Percentiles rank a stretch among this genome's conserved stretches.
These are phyloP conservation scores for Talaromyces liani DNA, from an alignment of 495 filamentous ascomycete species.

Conservation along the genomic window DNA sequence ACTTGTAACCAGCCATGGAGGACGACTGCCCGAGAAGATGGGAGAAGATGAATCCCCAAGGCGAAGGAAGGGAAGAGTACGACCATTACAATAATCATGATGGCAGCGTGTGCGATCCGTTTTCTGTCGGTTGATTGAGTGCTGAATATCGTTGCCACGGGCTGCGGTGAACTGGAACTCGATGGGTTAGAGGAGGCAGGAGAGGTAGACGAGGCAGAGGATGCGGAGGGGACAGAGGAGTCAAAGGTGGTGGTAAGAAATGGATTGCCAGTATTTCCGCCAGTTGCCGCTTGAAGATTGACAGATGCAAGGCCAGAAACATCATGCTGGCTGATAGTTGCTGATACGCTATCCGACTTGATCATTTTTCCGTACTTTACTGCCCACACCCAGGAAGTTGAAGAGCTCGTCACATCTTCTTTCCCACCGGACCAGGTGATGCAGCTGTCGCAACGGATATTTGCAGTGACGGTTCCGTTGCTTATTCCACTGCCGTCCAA, in stretches of 20 bases:
- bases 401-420: slow-evolving; percentile 32
- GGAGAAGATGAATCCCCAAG: slow-evolving; percentile 32
- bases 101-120: slow-evolving; percentile 30
- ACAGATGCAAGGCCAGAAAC: slow-evolving; percentile 39
- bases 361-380: slow-evolving; percentile 48
- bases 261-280: slow-evolving; percentile 52
- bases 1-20: slow-evolving; percentile 55
- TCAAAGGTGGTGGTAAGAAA: slow-evolving; percentile 27
- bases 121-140: slow-evolving; percentile 9
- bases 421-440: slow-evolving; percentile 38
- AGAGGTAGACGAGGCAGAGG: background rate
- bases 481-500: slow-evolving; percentile 50
- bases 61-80: slow-evolving; percentile 45
- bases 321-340: slow-evolving; percentile 49
- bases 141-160: background rate
- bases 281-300: slow-evolving; percentile 46
- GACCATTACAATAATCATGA: slow-evolving; percentile 33
- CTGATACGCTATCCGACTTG: slow-evolving; percentile 37
- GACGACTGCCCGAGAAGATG: slow-evolving; percentile 10
- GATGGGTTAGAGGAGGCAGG: background rate
- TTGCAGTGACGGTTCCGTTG: slow-evolving; percentile 52
- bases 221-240: too few species aligned
- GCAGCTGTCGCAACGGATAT: slow-evolving; percentile 49
- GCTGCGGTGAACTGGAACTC: background rate
- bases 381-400: slow-evolving; percentile 54